These are phyloP conservation scores for Leishmania arabica DNA, from an alignment of 208 protist species.

Conservation along the genomic window DNA sequence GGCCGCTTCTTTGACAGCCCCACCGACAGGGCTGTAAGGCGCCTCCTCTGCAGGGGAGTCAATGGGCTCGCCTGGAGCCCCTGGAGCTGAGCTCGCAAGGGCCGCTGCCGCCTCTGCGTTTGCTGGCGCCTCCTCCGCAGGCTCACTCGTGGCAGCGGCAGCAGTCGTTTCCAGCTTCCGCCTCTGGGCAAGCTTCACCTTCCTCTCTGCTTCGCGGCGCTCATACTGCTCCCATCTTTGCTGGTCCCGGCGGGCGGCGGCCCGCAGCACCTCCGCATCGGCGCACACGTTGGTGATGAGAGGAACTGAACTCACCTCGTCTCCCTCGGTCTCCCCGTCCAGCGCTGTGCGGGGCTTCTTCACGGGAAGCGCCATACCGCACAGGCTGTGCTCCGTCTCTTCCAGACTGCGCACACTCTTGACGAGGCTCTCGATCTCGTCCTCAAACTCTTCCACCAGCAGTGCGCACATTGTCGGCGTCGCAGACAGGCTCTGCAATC, in stretches of 20 bases:
- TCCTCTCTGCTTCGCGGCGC: constrained; percentile 20
- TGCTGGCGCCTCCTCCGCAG: neutral
- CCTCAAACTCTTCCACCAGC: constrained; percentile 70
- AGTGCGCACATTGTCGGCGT: constrained; percentile 49
- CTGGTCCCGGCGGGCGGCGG: constrained; percentile 38
- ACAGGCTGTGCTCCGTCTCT: constrained; percentile 64
- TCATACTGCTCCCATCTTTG: constrained; percentile 44
- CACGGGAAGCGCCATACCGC: constrained; percentile 37
- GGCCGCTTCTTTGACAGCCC: neutral
- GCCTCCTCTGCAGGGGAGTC: neutral
- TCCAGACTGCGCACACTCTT: constrained; percentile 34
- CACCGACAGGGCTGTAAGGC: neutral
- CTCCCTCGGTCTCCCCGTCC: constrained; percentile 16
- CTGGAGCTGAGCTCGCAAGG: neutral
- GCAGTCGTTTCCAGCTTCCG: neutral
- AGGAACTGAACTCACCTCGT: constrained; percentile 18
- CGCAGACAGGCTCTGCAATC: constrained; percentile 19
- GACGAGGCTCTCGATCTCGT: constrained; percentile 62
- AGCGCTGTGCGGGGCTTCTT: neutral
- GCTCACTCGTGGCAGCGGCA: neutral
- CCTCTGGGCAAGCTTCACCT: constrained; percentile 6
- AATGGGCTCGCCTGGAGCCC: neutral
- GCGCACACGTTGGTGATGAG: constrained; percentile 35
- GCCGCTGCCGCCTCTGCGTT: neutral
- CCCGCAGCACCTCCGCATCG: constrained; percentile 34